These are phyloP conservation scores for Penicillium canescens DNA, from an alignment of 495 filamentous ascomycete genomes.

Conservation along the genomic window DNA sequence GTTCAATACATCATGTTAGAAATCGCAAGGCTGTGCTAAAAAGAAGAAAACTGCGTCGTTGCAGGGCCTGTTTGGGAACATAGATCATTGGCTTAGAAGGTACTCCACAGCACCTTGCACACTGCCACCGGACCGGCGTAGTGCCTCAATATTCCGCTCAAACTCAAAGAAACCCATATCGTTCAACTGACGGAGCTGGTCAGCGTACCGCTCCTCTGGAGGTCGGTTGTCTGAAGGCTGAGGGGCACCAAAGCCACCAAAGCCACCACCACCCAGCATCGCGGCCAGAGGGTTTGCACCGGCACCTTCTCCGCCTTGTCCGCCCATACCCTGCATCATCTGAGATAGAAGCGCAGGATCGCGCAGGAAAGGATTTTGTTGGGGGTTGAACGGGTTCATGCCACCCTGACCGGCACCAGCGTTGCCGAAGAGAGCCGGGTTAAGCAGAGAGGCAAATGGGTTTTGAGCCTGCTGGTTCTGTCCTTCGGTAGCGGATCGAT, in stretches of 20 bases:
- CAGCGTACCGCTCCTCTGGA: conserved; percentile 89
- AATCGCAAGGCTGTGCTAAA: conserved; percentile 10
- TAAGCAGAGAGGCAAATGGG: conserved; percentile 55
- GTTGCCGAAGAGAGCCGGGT: conserved; percentile 40
- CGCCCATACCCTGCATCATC: conserved; percentile 48
- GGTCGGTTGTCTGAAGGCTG: conserved; percentile 76
- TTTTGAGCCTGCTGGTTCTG: conserved; percentile 43
- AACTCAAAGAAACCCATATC: conserved; percentile 99
- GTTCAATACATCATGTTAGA: conserved; percentile 17
- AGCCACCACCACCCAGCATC: conserved; percentile 42
- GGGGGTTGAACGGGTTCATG: conserved; percentile 47
- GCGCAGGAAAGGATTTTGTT: conserved; percentile 48
- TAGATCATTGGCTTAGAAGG: conserved; percentile 43
- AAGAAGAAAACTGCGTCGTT: not conserved
- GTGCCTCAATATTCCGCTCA: conserved; percentile 84
- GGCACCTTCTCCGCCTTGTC: conserved; percentile 27
- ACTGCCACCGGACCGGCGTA: conserved; percentile 87
- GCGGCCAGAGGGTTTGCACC: conserved; percentile 39
- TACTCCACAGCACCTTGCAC: conserved; percentile 95
- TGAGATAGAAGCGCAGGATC: conserved; percentile 50
- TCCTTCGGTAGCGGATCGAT: conserved; percentile 25
- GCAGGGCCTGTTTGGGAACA: not conserved
- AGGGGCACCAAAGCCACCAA: conserved; percentile 36
- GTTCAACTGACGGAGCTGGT: conserved; percentile 89
- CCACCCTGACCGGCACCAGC: conserved; percentile 28